Base-by-base conservation (phyloP, 2,329 filamentous ascomycete genomes). In the Pseudogymnoascus sp. region DNA sequence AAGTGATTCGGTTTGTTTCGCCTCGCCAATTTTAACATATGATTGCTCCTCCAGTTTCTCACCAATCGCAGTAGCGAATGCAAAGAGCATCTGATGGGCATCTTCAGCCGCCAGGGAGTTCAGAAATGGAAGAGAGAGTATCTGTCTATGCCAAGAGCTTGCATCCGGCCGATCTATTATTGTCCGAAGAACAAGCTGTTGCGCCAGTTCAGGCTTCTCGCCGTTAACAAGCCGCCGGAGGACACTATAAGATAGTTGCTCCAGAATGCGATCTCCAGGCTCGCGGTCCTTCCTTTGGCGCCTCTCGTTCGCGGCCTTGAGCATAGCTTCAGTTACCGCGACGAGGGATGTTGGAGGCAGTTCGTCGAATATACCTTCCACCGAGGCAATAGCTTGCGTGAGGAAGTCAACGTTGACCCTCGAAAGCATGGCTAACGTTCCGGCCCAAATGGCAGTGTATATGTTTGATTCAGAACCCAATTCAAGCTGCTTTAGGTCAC, bases 61-160 rank as follows among this genome's bases (percentile, higher is more conserved):
- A n/a, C 69, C 62, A 25, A 77, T 71, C 1, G 66, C 67, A 11
- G 63, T 60, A 0, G 70, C 67, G 61, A 77, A 71, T 1, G 60
- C 57, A 1, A 60, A 37, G 4, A 76, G 60, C 58, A 73, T 70
- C 3, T 59, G 57, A 11, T 67, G 62, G 1, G 73, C 71, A 9
- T 71, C 60, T 4, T 67, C 64, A 8, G 71, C 66, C 0, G 74
- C 63, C 1, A 77, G 66, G 4, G 69, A 62, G 2, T 67, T 67
- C 20, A 77, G 62, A n/a, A 75, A 70, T 1, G 64, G 64, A 7
- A 57, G 34, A 3, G 68, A 69, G 2, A 77, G 64, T 2, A 77
- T 60, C 35, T 66, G 61, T 4, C 75, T 70, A 65, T 77, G 75
- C 75, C 76, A 77, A 0, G 76, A 75, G 65, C 74, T 76, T 35